phyloP scores from a whole-genome alignment of 331 rosid genomes.

The Acacia concinna region DNA sequence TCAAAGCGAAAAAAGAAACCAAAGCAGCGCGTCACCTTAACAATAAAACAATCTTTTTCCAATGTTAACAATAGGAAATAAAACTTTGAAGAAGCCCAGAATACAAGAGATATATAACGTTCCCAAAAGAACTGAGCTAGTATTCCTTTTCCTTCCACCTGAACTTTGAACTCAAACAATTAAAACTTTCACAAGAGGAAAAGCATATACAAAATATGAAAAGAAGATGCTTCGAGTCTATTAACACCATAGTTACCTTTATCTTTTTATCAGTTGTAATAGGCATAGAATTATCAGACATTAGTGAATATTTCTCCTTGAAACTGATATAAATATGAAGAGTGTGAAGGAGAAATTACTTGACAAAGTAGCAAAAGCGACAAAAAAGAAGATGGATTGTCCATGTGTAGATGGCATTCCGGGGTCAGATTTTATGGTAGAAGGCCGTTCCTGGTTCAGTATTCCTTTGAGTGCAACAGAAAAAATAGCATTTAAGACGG shows the following conservation, averaged over 20 bases:
- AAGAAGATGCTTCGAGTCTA: not conserved
- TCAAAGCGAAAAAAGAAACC: not conserved
- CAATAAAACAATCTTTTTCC: constrained; percentile 21
- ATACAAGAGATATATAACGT: not conserved
- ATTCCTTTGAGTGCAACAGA: constrained; percentile 58
- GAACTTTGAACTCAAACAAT: constrained; percentile 13
- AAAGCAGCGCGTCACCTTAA: constrained; percentile 1
- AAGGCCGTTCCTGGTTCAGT: constrained; percentile 86
- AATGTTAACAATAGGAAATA: constrained; percentile 8
- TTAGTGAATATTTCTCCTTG: not conserved
- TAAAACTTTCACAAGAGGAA: not conserved
- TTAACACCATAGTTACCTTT: not conserved
- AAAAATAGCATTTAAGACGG: constrained; percentile 57
- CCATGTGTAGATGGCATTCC: constrained; percentile 99
- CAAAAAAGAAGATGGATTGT: constrained; percentile 73
- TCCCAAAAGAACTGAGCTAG: constrained; percentile 1
- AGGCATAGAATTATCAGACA: constrained; percentile 17
- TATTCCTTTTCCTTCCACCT: not conserved
- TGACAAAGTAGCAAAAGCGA: constrained; percentile 47
- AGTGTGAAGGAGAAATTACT: constrained; percentile 52
- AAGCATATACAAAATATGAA: not conserved
- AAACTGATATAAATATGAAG: constrained; percentile 4
- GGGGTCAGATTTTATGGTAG: constrained; percentile 70
- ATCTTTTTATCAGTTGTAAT: constrained; percentile 8
- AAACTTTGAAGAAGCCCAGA: not conserved